Percentiles rank a stretch among this genome's conserved stretches.
phyloP scores from a whole-genome alignment of 2,329 filamentous ascomycete genomes.

The Stromatinia cepivora region DNA sequence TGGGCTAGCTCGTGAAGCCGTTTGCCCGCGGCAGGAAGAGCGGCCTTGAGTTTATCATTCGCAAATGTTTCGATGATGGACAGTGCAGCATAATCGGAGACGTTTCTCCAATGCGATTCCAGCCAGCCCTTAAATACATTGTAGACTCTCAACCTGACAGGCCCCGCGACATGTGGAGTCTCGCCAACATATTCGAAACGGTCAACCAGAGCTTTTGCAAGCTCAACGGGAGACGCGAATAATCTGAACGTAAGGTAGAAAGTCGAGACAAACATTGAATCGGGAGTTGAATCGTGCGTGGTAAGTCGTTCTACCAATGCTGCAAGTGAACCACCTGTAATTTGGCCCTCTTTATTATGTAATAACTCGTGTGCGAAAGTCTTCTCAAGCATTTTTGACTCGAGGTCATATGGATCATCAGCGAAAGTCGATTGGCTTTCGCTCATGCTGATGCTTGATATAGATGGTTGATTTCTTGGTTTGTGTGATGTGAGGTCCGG shows the following conservation, averaged over 20 bases:
- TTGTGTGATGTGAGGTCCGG: conserved; percentile 57
- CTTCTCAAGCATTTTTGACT: conserved; percentile 83
- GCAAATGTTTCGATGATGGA: conserved; percentile 78
- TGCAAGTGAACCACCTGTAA: conserved; percentile 87
- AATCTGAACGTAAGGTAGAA: conserved; percentile 96
- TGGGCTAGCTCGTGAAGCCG: conserved; percentile 78
- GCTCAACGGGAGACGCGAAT: conserved; percentile 77
- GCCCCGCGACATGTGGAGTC: conserved; percentile 69
- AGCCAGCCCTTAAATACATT: conserved; percentile 98
- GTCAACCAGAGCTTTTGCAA: conserved; percentile 81
- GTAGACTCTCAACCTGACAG: conserved; percentile 87
- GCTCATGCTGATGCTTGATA: conserved; percentile 67
- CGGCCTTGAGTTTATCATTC: conserved; percentile 63
- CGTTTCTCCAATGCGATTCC: conserved; percentile 89
- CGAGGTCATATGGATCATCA: conserved; percentile 77
- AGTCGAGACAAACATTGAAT: conserved; percentile 86
- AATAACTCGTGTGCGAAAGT: conserved; percentile 90
- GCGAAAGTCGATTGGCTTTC: conserved; percentile 63
- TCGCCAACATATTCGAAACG: conserved; percentile 91
- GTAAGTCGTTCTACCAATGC: conserved; percentile 94
- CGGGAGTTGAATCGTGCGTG: conserved; percentile 87
- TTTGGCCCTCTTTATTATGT: conserved; percentile 89
- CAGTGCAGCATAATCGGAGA: conserved; percentile 75
- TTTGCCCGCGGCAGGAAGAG: conserved; percentile 75
- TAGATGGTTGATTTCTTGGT: conserved; percentile 54